phyloP scores from a whole-genome alignment of 1,139 yeast species.

The Candida tetrigidarum region DNA sequence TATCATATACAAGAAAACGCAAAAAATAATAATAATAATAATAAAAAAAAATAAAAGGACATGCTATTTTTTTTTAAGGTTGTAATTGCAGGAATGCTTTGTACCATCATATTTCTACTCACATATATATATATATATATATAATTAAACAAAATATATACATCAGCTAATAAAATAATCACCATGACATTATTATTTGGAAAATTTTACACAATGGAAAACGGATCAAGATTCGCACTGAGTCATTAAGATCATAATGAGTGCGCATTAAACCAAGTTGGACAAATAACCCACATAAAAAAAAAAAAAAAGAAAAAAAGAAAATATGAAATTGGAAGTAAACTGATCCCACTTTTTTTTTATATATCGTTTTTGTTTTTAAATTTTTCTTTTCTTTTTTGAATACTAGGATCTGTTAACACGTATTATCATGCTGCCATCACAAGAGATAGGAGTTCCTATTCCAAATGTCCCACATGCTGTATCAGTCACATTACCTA shows the following conservation, averaged over 20 bases:
- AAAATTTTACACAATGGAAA: too few relatives aligned
- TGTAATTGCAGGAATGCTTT: background rate
- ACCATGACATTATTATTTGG: too few relatives aligned
- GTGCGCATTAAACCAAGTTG: background rate
- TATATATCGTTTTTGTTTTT: background rate
- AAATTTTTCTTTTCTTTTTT: background rate
- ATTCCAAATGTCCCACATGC: conserved; percentile 94
- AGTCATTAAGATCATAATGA: background rate
- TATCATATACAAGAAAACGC: background rate
- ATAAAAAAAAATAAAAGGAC: background rate
- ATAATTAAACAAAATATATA: background rate
- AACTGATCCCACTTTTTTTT: conserved; percentile 28
- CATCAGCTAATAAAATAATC: background rate
- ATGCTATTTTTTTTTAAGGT: background rate
- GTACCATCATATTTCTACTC: background rate
- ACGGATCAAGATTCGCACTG: background rate
- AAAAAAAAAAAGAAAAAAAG: background rate
- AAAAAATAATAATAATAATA: background rate
- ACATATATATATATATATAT: background rate
- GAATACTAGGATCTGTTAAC: too few relatives aligned
- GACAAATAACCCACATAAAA: background rate
- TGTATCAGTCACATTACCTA: conserved; percentile 90
- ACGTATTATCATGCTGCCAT: conserved; percentile 26
- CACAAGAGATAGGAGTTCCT: conserved; percentile 71
- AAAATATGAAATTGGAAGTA: background rate